Base-by-base conservation (phyloP, 306 rosid genomes). In the Vicia faba region DNA sequence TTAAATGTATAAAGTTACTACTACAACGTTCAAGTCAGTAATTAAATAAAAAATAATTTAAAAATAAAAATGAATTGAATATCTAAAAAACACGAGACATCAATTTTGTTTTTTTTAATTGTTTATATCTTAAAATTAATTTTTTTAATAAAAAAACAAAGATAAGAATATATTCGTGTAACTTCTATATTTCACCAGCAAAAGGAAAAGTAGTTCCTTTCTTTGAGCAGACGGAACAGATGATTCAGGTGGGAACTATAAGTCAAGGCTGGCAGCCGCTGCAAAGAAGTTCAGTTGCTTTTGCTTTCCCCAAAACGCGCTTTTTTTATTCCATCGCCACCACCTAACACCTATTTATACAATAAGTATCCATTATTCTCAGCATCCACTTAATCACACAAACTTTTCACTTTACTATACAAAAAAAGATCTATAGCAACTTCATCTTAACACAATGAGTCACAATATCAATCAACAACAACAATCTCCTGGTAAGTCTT, bases 401-500 rank as follows among this genome's bases (percentile, higher is more conserved):
- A 38, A 29, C 14, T 64, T 43, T 12, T 36, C 10, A 45, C 20
- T 45, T 45, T 3, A 4, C 55, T 16, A 16, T 16, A 16, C 9
- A 53, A 53, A 11, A 11, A 13, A 11, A 0, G 26, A 55, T 26
- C 13, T 12, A 5, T 0, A 39, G 8, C 23, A 33, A 33, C 38
- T 33, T 33, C 9, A 33, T 33, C 38, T 1, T 33, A 33, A 7
- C 38, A 33, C 38, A 43, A 79, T 80, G 81, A 39, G 8, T 46
- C 54, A 71, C 66, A 15, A 29, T 18, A 54, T 54, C 62, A 70
- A 64, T 70, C 81, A 71, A 67, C 84, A 80, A 33, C 36, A 6
- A 61, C 68, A 75, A 67, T 14, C 81, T n/a, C 81, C 84, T 0
- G 72, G 84, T 80, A 61, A 38, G 19, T 50, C 3, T 48, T 23